Evolutionary conservation across 2,329 filamentous ascomycete species (phyloP), one percentile per base, ranked within the genome.

Genomic region (Aspergillus uvarum): DNA sequence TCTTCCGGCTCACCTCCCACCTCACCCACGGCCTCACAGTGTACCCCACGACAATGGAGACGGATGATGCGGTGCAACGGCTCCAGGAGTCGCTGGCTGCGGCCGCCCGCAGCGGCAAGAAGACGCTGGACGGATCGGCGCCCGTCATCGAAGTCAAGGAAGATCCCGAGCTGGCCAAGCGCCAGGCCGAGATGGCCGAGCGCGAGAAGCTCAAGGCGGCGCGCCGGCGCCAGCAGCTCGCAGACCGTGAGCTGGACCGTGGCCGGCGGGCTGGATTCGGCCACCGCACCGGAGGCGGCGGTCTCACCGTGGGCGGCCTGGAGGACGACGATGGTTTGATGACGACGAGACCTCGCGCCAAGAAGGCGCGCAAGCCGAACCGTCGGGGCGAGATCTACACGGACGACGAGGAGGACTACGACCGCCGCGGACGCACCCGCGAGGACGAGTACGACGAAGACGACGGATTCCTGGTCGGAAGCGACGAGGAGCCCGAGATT

Each of bases 401-500:
- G 1, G 79, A 81, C 57, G 79, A 81, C 29, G 81, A 82, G 64
- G 79, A 81, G 53, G 80, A 81, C 8, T 80, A 77, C 58, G 72
- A 75, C 29, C 75, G 77, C 26, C 74, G 79, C 47, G 73, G 76
- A 4, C 74, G 78, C 24, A 79, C 74, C 76, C 88, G 89, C 72
- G 87, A 92, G 74, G 89, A 96, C 76, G 88, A 93, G 68, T 93
- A 93, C 69, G 90, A 94, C 71, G 89, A 90, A 69, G 88, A 90
- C 51, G 90, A 93, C 70, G 90, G 89, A 56, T 94, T 94, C 76
- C 87, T 94, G 55, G 80, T 80, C 24, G 75, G 74, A 16, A 80
- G 78, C 51, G 80, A 82, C 53, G 80, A 82, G 67, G 80, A 82
- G 51, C 70, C 74, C 2, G 80, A 82, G 60, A 68, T 80, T 32